phyloP scores from a whole-genome alignment of 2,329 filamentous ascomycete genomes.

The Dryadomyces quercus-mongolicae region DNA sequence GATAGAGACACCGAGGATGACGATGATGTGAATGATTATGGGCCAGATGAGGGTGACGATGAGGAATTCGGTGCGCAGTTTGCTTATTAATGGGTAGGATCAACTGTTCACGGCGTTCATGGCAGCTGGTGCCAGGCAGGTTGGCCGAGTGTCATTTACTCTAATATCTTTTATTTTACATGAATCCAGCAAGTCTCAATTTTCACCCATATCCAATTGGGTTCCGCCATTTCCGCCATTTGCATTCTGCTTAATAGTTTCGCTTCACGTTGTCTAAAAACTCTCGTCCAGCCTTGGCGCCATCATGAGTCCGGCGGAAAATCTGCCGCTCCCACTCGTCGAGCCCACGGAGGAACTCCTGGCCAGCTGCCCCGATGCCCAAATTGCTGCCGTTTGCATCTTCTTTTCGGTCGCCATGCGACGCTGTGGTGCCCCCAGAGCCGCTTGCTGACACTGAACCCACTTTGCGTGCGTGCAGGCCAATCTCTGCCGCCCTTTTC shows the following conservation, averaged over 20 bases:
- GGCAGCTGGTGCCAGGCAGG: no score
- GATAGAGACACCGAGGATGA: not conserved
- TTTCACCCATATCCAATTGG: not conserved
- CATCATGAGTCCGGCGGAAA: conserved; percentile 64
- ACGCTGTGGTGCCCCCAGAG: conserved; percentile 27
- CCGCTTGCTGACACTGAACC: conserved; percentile 42
- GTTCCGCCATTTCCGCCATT: not conserved
- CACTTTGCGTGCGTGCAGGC: conserved; percentile 79
- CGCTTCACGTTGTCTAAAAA: conserved; percentile 56
- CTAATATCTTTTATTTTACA: no score
- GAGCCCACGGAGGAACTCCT: conserved; percentile 75
- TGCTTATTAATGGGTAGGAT: no score
- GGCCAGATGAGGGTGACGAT: not conserved
- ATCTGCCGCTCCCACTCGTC: conserved; percentile 80
- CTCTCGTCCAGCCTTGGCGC: conserved; percentile 54
- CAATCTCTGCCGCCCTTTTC: conserved; percentile 66
- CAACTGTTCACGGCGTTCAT: no score
- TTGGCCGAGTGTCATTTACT: no score
- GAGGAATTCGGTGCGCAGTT: not conserved
- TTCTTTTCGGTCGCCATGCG: conserved; percentile 45
- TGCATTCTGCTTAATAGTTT: conserved; percentile 9
- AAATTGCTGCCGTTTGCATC: conserved; percentile 32
- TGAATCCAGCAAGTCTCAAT: no score
- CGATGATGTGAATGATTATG: not conserved
- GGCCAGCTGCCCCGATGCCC: conserved; percentile 49